These are phyloP conservation scores for Penicillium dipodomyicola DNA, from an alignment of 495 filamentous ascomycete genomes.

Conservation along the genomic window DNA sequence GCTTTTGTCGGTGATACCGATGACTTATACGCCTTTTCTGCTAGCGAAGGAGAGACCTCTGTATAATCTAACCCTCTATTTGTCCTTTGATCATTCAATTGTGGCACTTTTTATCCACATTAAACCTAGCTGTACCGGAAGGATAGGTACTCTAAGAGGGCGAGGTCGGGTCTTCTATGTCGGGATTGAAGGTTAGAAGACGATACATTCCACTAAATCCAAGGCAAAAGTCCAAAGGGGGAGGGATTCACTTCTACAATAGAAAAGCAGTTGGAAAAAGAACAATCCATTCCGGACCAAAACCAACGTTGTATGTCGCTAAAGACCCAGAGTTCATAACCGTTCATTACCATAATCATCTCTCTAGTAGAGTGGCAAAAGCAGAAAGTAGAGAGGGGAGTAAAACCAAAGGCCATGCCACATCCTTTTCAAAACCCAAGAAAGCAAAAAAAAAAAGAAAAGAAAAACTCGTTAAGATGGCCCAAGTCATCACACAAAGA, in stretches of 20 bases:
- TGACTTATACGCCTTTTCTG: too few relatives aligned
- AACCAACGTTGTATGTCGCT: slow-evolving; percentile 9
- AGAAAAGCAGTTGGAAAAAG: neutral
- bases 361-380: slow-evolving; percentile 29
- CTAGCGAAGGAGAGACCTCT: too few relatives aligned
- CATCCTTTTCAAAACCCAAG: slow-evolving; percentile 17
- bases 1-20: too few relatives aligned
- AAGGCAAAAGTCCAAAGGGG: too few relatives aligned
- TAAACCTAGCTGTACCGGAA: too few relatives aligned
- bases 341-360: slow-evolving; percentile 37
- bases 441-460: slow-evolving; percentile 7
- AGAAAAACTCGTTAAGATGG: slow-evolving; percentile 11
- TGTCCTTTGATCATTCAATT: too few relatives aligned
- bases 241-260: neutral
- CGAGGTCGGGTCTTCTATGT: too few relatives aligned
- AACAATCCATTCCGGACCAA: slow-evolving; percentile 2
- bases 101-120: too few relatives aligned
- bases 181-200: too few relatives aligned
- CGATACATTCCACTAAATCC: too few relatives aligned
- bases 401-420: slow-evolving; percentile 20
- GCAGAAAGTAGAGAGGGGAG: neutral
- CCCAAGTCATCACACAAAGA: slow-evolving; percentile 24
- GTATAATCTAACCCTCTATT: too few relatives aligned
- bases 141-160: too few relatives aligned
- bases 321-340: slow-evolving; percentile 23